These are phyloP conservation scores for Dissophora globulifera DNA, from an alignment of 192 early-diverging fungal species.

Conservation along the genomic window DNA sequence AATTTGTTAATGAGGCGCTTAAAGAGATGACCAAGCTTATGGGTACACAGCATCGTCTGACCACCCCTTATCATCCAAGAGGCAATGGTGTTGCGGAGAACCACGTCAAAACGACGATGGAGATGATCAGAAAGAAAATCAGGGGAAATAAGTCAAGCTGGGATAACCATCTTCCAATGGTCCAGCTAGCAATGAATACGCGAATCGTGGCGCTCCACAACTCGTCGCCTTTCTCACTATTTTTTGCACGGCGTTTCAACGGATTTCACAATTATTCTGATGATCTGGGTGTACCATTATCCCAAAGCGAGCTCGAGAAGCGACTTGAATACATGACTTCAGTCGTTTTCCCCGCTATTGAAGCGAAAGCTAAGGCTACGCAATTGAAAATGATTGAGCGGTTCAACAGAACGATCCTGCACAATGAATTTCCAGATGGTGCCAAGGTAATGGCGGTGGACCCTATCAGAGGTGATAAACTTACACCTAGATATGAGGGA, in stretches of 20 bases:
- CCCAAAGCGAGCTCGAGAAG: conserved; percentile 20
- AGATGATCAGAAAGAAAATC: conserved; percentile 48
- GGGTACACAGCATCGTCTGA: conserved; percentile 45
- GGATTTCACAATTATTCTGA: conserved; percentile 2
- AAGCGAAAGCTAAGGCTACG: conserved; percentile 2
- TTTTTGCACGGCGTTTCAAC: conserved; percentile 55
- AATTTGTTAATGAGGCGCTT: conserved; percentile 56
- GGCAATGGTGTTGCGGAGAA: conserved; percentile 30
- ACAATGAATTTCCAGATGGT: conserved; percentile 24
- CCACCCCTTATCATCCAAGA: conserved; percentile 54
- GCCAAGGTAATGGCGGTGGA: conserved; percentile 26
- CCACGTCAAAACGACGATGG: conserved; percentile 24
- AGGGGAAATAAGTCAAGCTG: conserved; percentile 25
- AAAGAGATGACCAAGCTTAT: conserved; percentile 4
- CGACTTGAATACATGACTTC: conserved; percentile 34
- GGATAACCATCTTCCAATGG: conserved; percentile 46
- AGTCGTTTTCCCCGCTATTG: conserved; percentile 26
- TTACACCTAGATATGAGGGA: conserved; percentile 20
- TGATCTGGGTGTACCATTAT: conserved; percentile 6
- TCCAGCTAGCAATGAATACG: conserved; percentile 53
- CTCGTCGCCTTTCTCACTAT: conserved; percentile 54
- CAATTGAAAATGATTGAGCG: conserved; percentile 23
- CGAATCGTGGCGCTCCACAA: conserved; percentile 31
- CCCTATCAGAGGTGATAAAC: conserved; percentile 7
- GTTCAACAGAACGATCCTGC: conserved; percentile 15